Base-by-base conservation (phyloP, 768 basidiomycete genomes). In the Saitozyma sp. region DNA sequence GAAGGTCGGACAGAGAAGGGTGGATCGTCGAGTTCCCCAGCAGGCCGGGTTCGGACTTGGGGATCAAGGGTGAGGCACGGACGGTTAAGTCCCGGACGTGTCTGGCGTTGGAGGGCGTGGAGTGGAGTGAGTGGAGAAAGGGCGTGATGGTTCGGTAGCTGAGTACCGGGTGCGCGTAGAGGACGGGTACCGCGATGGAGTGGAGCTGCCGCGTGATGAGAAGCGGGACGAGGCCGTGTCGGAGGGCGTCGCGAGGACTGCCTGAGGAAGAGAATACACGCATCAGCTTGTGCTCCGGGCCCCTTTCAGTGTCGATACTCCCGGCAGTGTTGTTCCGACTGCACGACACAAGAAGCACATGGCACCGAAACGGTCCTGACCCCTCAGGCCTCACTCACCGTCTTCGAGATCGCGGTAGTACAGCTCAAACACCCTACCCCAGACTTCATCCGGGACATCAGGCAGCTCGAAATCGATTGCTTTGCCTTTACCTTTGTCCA, bases 361-460 rank as follows among this genome's bases (percentile, higher is more conserved):
- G 29, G 29, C 29, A 29, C 5, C 29, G 29, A 29, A 29, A 5
- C 29, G 29, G 29, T 29, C 5, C 29, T 29, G 2, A 29, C 29
- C 5, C 29, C 29, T 2, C 2, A 29, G 2, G 29, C 29, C 29
- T 29, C 29, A 61, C 68, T 56, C 40, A 74, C 73, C 62, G 40
- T 61, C 53, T 5, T 29, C 46, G 13, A 52, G 50, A 29, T 60
- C 60, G 16, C 64, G 68, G 54, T 71, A 75, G 59, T 65, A 66
- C 9, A 70, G 58, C 46, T 67, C 68, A 42, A 69, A 75, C 43
- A 75, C 56, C 50, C 62, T 59, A 29, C 50, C 56, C 73, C 73
- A 75, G 3, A 75, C 63, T 40, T 71, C 67, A 14, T 70, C 70
- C 5, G 73, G 73, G 20, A 75, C 52, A 16, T 68, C 64, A 19